phyloP scores from a whole-genome alignment of 2,329 filamentous ascomycete species.

The Pestalotiopsis sp. region DNA sequence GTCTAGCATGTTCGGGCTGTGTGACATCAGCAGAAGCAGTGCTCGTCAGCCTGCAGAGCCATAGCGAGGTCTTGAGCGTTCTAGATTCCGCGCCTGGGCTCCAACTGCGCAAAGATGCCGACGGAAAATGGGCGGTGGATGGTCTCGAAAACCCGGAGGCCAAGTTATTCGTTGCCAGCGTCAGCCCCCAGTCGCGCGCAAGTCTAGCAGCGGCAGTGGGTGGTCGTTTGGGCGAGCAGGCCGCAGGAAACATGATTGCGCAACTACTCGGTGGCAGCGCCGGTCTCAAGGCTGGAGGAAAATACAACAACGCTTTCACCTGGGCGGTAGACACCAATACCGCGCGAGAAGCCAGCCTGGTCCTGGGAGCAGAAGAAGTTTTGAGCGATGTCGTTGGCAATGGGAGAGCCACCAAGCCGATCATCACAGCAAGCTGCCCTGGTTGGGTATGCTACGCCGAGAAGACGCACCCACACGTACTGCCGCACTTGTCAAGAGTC shows the following conservation, averaged over 20 bases:
- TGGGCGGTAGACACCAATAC: slow-evolving; percentile 92
- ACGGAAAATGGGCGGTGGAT: slow-evolving; percentile 40
- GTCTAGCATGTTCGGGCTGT: slow-evolving; percentile 94
- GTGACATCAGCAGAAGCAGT: slow-evolving; percentile 97
- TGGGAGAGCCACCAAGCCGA: slow-evolving; percentile 47
- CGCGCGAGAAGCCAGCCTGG: slow-evolving; percentile 79
- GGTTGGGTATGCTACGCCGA: slow-evolving; percentile 99
- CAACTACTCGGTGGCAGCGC: slow-evolving; percentile 71
- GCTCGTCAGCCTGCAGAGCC: slow-evolving; percentile 91
- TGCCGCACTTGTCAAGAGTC: slow-evolving; percentile 85
- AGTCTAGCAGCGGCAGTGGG: slow-evolving; percentile 84
- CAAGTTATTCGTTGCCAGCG: slow-evolving; percentile 85
- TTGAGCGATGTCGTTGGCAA: slow-evolving; percentile 36
- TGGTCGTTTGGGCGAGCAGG: slow-evolving; percentile 65
- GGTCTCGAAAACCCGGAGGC: slow-evolving; percentile 60
- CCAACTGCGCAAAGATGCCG: slow-evolving; percentile 32
- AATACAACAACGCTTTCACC: slow-evolving; percentile 73
- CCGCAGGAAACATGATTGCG: slow-evolving; percentile 81
- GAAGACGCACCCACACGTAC: slow-evolving; percentile 92
- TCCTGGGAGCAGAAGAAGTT: slow-evolving; percentile 74
- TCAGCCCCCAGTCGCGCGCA: slow-evolving; percentile 88
- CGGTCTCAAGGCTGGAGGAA: slow-evolving; percentile 70
- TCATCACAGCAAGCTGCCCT: slow-evolving; percentile 87
- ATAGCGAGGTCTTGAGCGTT: slow-evolving; percentile 82
- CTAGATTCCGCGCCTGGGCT: slow-evolving; percentile 67